Base-by-base conservation (phyloP, 352 stramenopile species). In the Phytophthora capsici region DNA sequence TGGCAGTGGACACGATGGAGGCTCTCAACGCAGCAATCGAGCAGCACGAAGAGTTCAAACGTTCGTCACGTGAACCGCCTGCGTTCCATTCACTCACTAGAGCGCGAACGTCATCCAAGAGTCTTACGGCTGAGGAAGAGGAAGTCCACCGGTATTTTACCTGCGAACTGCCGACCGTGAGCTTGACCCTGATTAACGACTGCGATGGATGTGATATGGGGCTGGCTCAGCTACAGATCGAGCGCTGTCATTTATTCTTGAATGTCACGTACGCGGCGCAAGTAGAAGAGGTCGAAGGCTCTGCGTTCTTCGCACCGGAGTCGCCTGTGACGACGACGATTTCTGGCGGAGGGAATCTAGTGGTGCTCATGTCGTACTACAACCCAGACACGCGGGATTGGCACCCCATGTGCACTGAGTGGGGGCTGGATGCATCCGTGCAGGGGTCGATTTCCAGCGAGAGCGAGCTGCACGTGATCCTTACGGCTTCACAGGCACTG, bases 131-230 rank as follows among this genome's bases (percentile, higher is more conserved):
- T 19, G 47, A 63, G 20, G 46, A 67, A 17, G 51, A 80, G 12
- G 85, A 95, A 53, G 71, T 90, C 8, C 83, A 94, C 50, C 83
- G 84, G 9, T 92, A 93, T 56, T 84, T 93, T 40, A 94, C 87
- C 20, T 88, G 80, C 25, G 84, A 95, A 20, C 56, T 93, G 25
- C 69, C 70, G 16, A 83, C 79, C 4, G 80, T 95, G 60, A 75
- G 71, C 23, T 54, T 95, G 44, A 94, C 86, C 1, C 45, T 95
- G 17, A 93, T 95, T 52, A 95, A 95, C 40, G 87, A 95, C 63
- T 94, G 87, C 56, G 86, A 93, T 30, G 86, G 84, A 7, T 94
- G 87, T 57, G 87, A 95, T 65, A 95, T 95, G 85, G 86, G 86
- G 2, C 81, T 95, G 10, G 63, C 85, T 10, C 87, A 95, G 54